phyloP scores from a whole-genome alignment of 2,329 filamentous ascomycete genomes.

The Pseudogymnoascus sp. region DNA sequence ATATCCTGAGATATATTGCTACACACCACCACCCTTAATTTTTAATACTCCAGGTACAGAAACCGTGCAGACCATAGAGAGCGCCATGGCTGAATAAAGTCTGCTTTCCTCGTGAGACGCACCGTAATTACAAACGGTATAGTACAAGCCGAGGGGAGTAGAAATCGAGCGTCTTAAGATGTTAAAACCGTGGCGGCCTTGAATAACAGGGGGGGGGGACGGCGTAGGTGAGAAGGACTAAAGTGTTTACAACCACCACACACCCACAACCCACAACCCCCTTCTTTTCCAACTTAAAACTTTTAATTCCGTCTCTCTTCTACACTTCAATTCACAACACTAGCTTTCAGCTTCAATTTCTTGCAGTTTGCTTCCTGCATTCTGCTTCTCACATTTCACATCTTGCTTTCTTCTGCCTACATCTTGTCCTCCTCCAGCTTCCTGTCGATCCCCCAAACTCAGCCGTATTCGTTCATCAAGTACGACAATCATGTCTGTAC shows the following conservation, averaged over 20 bases:
- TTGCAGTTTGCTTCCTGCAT: background rate
- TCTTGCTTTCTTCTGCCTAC: background rate
- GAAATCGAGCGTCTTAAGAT: background rate
- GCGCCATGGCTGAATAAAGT: background rate
- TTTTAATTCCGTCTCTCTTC: background rate
- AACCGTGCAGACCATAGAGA: background rate
- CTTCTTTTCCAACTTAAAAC: background rate
- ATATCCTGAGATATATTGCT: background rate
- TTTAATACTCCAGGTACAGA: background rate
- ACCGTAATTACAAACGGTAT: background rate
- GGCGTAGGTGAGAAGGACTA: background rate
- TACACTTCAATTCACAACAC: background rate
- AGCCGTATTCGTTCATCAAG: conserved; percentile 9
- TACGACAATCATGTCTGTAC: conserved; percentile 12
- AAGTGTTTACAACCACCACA: background rate
- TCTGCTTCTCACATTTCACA: background rate
- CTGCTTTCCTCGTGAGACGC: background rate
- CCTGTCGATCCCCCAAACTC: background rate
- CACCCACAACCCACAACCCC: background rate
- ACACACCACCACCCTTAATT: background rate
- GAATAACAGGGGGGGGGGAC: background rate
- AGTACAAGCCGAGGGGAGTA: background rate
- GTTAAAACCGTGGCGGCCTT: background rate
- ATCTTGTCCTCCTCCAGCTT: background rate
- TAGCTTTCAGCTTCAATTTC: background rate